A percentile compares a stretch with the other conserved stretches of the same genome.
Conservation (phyloP, 2,329 filamentous ascomycete genomes). For the Alternaria longipes region DNA sequence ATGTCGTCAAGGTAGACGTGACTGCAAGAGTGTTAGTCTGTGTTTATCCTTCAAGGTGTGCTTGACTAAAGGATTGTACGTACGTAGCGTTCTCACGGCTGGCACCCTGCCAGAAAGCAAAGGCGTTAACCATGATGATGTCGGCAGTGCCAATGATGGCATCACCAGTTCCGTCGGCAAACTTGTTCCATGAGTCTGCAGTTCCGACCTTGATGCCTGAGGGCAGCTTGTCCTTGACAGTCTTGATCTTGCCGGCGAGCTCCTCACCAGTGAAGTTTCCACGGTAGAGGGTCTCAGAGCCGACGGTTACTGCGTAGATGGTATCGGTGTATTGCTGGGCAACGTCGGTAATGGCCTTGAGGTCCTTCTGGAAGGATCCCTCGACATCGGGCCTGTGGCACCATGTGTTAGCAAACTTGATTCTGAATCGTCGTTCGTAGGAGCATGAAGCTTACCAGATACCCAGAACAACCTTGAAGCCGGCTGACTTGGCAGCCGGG, state of each 20-base stretch:
- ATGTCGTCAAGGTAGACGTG: slow-evolving; percentile 74
- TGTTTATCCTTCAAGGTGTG: not conserved
- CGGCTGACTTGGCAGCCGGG: slow-evolving; percentile 70
- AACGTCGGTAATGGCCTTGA: slow-evolving; percentile 63
- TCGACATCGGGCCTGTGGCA: slow-evolving; percentile 67
- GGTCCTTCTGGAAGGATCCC: slow-evolving; percentile 69
- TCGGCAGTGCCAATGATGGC: slow-evolving; percentile 69
- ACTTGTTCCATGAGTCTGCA: slow-evolving; percentile 79
- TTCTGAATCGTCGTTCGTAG: not conserved
- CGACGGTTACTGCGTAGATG: slow-evolving; percentile 74
- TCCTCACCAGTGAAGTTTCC: slow-evolving; percentile 70
- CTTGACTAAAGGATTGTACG: not conserved
- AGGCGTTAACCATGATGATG: slow-evolving; percentile 72
- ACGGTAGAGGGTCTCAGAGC: slow-evolving; percentile 75
- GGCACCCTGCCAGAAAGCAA: slow-evolving; percentile 76
- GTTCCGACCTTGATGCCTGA: slow-evolving; percentile 67
- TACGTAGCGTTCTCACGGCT: slow-evolving; percentile 64
- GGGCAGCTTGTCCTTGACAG: slow-evolving; percentile 66
- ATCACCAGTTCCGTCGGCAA: slow-evolving; percentile 72
- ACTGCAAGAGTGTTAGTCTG: not conserved
- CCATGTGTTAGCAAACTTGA: not conserved
- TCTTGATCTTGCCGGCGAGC: slow-evolving; percentile 69
- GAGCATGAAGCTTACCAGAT: slow-evolving; percentile 65
- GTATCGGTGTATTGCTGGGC: slow-evolving; percentile 62
- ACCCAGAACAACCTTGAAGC: slow-evolving; percentile 73